These are phyloP conservation scores for Panaeolus cyanescens DNA, from an alignment of 768 basidiomycete genomes.

Conservation along the genomic window DNA sequence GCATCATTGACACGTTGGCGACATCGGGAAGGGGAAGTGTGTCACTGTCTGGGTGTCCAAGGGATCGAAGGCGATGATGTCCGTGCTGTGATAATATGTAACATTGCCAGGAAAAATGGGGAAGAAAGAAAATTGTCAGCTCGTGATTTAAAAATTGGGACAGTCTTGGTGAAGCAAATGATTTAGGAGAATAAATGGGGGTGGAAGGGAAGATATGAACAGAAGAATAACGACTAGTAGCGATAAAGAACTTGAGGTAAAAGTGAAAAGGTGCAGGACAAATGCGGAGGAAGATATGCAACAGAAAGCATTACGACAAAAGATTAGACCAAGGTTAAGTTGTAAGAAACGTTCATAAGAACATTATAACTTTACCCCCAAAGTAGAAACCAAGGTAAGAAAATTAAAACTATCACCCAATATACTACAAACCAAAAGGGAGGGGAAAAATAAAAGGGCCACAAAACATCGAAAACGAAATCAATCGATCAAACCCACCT, in stretches of 20 bases:
- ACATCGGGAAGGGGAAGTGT: not conserved
- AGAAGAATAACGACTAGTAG: not conserved
- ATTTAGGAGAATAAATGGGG: not conserved
- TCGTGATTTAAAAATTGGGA: not conserved
- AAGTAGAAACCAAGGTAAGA: not conserved
- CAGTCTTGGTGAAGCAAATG: no score
- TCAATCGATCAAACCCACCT: conserved; percentile 1
- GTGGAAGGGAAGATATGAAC: no score
- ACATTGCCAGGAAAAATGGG: not conserved
- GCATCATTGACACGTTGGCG: not conserved
- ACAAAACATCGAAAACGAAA: not conserved
- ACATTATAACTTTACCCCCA: not conserved
- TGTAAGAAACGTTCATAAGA: no score
- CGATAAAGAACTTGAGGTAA: no score
- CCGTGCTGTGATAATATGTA: not conserved
- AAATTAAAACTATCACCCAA: not conserved
- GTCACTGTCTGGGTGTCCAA: not conserved
- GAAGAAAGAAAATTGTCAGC: not conserved
- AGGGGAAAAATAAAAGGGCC: not conserved
- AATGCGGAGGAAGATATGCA: no score
- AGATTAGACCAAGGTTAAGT: no score
- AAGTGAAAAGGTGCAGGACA: no score
- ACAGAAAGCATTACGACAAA: no score
- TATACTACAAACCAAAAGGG: not conserved
- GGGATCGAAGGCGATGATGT: not conserved